phyloP scores from a whole-genome alignment of 371 early-diverging fungal species.

The Rhizopus stolonifer region DNA sequence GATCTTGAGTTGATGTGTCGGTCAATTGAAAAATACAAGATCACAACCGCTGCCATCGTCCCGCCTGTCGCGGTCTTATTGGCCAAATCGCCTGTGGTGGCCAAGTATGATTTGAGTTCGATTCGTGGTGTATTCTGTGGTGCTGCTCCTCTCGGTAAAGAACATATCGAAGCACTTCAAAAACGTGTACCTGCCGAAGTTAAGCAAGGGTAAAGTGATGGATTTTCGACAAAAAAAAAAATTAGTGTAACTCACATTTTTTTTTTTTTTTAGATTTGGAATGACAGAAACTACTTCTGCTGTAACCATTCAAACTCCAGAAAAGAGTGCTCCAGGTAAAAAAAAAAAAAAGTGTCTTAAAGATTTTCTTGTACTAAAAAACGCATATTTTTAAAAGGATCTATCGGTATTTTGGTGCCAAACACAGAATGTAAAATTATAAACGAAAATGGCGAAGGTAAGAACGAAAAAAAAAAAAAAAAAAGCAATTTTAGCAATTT shows the following conservation, averaged over 20 bases:
- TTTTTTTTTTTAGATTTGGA: constrained; percentile 52
- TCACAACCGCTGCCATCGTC: constrained; percentile 71
- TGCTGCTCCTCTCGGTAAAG: constrained; percentile 80
- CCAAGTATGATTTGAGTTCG: constrained; percentile 65
- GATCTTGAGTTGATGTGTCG: constrained; percentile 57
- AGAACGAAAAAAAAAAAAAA: not conserved
- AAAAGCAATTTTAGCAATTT: too few relatives aligned
- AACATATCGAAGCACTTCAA: constrained; percentile 53
- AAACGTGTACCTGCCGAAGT: constrained; percentile 55
- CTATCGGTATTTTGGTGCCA: constrained; percentile 69
- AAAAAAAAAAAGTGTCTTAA: not conserved
- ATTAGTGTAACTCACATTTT: not conserved
- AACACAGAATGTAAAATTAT: constrained; percentile 70
- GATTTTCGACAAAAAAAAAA: not conserved
- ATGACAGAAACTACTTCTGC: constrained; percentile 71
- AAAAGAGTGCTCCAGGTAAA: constrained; percentile 22
- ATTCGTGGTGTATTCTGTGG: constrained; percentile 67
- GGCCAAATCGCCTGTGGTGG: constrained; percentile 65
- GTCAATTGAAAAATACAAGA: constrained; percentile 56
- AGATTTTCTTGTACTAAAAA: not conserved
- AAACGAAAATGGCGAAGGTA: constrained; percentile 55
- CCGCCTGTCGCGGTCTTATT: constrained; percentile 76
- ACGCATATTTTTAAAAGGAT: constrained; percentile 39
- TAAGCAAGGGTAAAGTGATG: constrained; percentile 56
- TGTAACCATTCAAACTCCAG: constrained; percentile 31